Conservation (phyloP, 192 early-diverging fungal genomes). For the Backusella australiensis region DNA sequence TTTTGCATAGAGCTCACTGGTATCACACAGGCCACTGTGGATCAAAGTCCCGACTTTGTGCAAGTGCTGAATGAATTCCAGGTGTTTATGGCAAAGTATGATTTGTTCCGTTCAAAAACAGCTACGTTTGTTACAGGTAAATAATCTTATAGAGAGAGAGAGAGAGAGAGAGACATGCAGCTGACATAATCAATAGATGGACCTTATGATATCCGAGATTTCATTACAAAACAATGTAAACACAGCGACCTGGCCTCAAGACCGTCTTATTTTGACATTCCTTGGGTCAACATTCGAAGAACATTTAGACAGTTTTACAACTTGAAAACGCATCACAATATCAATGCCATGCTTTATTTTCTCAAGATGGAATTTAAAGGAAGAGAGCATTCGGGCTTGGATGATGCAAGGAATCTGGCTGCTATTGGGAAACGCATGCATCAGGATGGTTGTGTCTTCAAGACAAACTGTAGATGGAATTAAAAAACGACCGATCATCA, state of each 20-base stretch:
- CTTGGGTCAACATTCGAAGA: slow-evolving; percentile 67
- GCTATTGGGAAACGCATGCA: slow-evolving; percentile 62
- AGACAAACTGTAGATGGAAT: slow-evolving; percentile 18
- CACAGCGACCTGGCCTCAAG: slow-evolving; percentile 43
- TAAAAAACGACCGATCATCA: not conserved
- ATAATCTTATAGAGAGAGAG: not conserved
- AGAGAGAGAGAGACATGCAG: too few relatives aligned
- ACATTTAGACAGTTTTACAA: slow-evolving; percentile 57
- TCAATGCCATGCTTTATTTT: slow-evolving; percentile 61
- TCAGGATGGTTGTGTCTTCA: slow-evolving; percentile 31
- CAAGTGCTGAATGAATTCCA: slow-evolving; percentile 50
- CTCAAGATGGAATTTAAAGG: slow-evolving; percentile 70
- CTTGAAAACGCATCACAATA: slow-evolving; percentile 41
- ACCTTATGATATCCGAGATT: slow-evolving; percentile 83
- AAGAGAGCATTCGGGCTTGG: slow-evolving; percentile 74
- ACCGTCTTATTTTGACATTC: slow-evolving; percentile 59
- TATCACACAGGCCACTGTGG: slow-evolving; percentile 65
- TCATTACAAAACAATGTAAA: slow-evolving; percentile 74
- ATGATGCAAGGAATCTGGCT: slow-evolving; percentile 80
- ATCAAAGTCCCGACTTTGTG: slow-evolving; percentile 47
- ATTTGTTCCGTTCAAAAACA: slow-evolving; percentile 39
- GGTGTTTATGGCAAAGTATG: slow-evolving; percentile 42
- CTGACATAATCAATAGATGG: slow-evolving; percentile 44
- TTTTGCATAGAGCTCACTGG: slow-evolving; percentile 82
- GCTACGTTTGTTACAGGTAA: slow-evolving; percentile 42